Evolutionary conservation across 768 basidiomycete species (phyloP).

Genomic region (Xerocomellus intermedius): DNA sequence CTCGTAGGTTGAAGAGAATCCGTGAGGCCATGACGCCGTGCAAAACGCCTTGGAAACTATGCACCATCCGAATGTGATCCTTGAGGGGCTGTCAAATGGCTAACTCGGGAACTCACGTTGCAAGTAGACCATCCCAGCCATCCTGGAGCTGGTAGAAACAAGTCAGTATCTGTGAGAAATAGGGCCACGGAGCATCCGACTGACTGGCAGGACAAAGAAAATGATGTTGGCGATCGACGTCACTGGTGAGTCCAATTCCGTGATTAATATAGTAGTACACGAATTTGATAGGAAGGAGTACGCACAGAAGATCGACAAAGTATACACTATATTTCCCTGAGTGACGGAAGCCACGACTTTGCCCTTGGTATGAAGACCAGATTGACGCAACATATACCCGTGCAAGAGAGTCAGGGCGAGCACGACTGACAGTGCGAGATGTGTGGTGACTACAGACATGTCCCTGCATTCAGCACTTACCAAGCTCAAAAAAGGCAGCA

Average conservation of each 20-base stretch:
- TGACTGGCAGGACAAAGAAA: constrained; percentile 2
- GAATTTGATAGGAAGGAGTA: not conserved
- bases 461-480: not conserved
- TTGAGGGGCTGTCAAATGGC: not conserved
- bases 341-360: not conserved
- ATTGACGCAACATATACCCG: not conserved
- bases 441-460: not conserved
- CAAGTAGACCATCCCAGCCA: not conserved
- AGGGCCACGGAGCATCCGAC: not conserved
- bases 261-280: not conserved
- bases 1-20: constrained; percentile 9
- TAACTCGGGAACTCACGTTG: not conserved
- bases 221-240: not conserved
- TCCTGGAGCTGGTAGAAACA: not conserved
- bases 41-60: constrained; percentile 10
- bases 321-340: constrained; percentile 10
- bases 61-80: not conserved
- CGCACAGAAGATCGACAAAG: constrained; percentile 8
- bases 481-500: constrained; percentile 11
- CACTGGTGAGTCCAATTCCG: not conserved
- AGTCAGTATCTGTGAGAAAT: not conserved
- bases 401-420: constrained; percentile 7
- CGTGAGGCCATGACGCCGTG: constrained; percentile 10
- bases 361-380: not conserved
- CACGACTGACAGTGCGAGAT: not conserved